phyloP scores from a whole-genome alignment of 148 eudicot species.

The Rhododendron kiyosumense region DNA sequence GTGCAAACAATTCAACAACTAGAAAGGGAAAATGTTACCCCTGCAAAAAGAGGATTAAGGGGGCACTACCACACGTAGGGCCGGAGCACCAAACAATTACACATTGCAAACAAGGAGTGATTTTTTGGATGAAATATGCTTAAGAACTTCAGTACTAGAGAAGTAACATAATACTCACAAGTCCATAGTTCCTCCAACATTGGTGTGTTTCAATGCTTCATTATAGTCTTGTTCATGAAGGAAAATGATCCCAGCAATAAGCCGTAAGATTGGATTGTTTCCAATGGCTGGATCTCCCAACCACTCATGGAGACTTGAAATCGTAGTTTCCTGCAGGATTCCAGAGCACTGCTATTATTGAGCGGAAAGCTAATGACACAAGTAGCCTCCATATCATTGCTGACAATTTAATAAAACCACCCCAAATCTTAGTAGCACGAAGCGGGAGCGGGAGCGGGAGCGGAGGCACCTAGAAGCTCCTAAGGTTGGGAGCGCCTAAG shows the following conservation, averaged over 20 bases:
- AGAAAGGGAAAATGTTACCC: neutral
- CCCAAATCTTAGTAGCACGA: too few relatives aligned
- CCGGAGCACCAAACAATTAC: neutral
- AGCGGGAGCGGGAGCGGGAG: too few relatives aligned
- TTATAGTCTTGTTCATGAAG: conserved; percentile 79
- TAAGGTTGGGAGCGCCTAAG: too few relatives aligned
- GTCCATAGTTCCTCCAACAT: conserved; percentile 87
- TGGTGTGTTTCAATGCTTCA: conserved; percentile 88
- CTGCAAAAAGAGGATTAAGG: neutral
- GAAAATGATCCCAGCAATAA: conserved; percentile 78
- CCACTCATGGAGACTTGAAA: conserved; percentile 77
- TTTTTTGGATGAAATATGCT: neutral
- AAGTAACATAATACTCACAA: conserved; percentile 47
- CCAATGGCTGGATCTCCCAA: conserved; percentile 80
- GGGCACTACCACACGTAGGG: neutral
- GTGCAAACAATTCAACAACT: neutral
- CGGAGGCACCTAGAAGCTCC: too few relatives aligned
- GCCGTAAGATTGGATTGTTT: conserved; percentile 63
- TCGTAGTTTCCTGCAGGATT: conserved; percentile 52
- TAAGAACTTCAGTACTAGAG: neutral
- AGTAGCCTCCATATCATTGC: neutral
- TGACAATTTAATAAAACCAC: neutral
- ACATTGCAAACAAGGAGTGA: neutral
- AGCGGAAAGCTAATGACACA: neutral
- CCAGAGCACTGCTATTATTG: neutral